Evolutionary conservation across 2,329 filamentous ascomycete species (phyloP), one percentile per base, ranked within the genome.

Genomic region (Penicillium sp.): DNA sequence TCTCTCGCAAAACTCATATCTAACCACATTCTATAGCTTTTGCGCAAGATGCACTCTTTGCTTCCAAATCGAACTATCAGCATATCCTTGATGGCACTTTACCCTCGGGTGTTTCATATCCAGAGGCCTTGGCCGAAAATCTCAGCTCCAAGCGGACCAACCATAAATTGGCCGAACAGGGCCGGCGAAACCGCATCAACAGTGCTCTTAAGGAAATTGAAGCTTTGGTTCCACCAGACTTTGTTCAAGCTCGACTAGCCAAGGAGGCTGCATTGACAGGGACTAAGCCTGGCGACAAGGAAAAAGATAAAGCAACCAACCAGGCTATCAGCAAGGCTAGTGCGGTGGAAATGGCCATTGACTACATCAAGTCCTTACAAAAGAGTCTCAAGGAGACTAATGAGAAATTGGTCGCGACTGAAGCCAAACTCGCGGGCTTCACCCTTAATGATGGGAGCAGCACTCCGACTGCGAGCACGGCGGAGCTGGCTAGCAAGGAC

Each of bases 121-220:
- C 93, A 0, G 91, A 90, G 65, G 90, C 93, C 51, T 82, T 99
- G 43, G 96, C 93, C 7, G 96, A 93, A 22, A 96, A 96, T 63
- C 79, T 99, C 26, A 97, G 93, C 0, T 96, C 92, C 3, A 99
- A 99, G 79, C 89, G 93, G 52, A 98, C 95, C 2, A 96, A 92
- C 44, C 95, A 99, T 79, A 99, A 99, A 76, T 91, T 99, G 64
- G 95, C 95, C 19, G 95, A 99, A 76, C 95, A 99, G 78, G 95
- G 95, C 7, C 87, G 95, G 48, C 84, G 95, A 57, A 98, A 99
- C 71, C 87, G 95, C 48, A 98, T 99, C 76, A 99, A 99, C 72
- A 90, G 88, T 53, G 95, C 95, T 0, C 80, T 99, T 22, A 91
- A 93, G 66, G 90, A 97, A 73, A 96, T 99, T 74, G 92, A 95